Evolutionary conservation across 1,284 basidiomycete species (phyloP), one percentile per base, ranked within the genome.

Genomic region (Irpex sp.): DNA sequence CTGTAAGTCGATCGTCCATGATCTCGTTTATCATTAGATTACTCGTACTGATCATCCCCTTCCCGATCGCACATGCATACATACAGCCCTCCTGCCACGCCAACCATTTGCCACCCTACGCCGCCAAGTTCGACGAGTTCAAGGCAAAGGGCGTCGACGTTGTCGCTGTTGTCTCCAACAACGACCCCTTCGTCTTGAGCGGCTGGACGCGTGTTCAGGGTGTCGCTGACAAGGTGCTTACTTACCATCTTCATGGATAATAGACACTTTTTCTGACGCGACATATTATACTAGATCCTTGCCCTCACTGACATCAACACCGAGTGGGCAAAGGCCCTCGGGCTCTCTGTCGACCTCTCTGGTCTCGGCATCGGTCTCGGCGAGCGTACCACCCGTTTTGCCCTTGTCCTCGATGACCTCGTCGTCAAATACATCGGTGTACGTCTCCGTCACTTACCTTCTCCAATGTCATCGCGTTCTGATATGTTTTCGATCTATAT

Each of bases 151-250:
- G 91, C 59, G 84, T 90, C 59, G 90, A 93, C 71, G 79, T 86
- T 59, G 76, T 93, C 70, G 87, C 83, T 21, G 85, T 91, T 65
- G 67, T 93, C 64, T 85, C 89, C 19, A 84, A 86, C 57, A 93
- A 92, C 75, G 91, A 92, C 70, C 77, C 85, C n/a, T 92, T 89
- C 71, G 91, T 92, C 64, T 82, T 91, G 84, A 87, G 83, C 68
- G 92, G 86, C 57, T 94, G 92, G 89, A 87, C 82, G 17, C 83
- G 88, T 59, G 81, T 86, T 63, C 81, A 86, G 67, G 85, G 85
- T 5, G 78, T 88, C 69, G 84, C 89, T 74, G 90, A 93, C 26
- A 26, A 26, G 26, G 26, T 26, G 3, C 26, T n/a, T n/a, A n/a
- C n/a, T n/a, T n/a, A n/a, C n/a, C n/a, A n/a, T n/a, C n/a, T n/a